These are phyloP conservation scores for Paecilomyces fulvus DNA, from an alignment of 2,329 filamentous ascomycete species.

Conservation along the genomic window DNA sequence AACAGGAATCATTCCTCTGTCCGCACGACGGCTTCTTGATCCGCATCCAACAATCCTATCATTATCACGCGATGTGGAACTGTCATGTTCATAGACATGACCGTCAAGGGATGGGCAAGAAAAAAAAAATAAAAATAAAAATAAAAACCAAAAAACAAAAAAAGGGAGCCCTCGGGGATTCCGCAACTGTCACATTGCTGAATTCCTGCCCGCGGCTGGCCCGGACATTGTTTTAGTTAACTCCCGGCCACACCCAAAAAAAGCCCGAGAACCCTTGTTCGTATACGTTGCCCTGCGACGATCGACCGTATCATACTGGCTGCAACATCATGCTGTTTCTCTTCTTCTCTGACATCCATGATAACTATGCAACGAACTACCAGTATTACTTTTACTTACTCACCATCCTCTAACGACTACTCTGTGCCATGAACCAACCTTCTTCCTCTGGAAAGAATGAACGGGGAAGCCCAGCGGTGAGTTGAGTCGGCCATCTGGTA, in stretches of 20 bases:
- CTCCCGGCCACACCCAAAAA: background rate
- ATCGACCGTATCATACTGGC: too few species aligned
- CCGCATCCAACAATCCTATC: background rate
- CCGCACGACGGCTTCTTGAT: too few species aligned
- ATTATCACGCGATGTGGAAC: too few species aligned
- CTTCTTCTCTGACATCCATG: too few species aligned
- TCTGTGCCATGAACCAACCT: background rate
- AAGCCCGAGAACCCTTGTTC: too few species aligned
- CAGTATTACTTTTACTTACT: too few species aligned
- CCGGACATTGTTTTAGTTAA: background rate
- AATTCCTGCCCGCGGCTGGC: background rate
- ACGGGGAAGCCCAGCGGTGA: background rate
- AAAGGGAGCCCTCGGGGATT: too few species aligned
- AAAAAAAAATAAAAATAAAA: background rate
- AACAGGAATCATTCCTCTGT: too few species aligned
- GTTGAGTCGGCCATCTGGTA: background rate
- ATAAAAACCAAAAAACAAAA: too few species aligned
- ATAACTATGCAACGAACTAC: too few species aligned
- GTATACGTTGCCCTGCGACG: too few species aligned
- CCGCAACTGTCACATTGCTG: background rate
- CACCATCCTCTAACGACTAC: background rate
- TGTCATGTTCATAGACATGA: background rate
- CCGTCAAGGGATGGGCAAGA: background rate
- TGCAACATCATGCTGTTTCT: too few species aligned
- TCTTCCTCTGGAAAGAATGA: background rate